These are phyloP conservation scores for Monosporascus cannonballus DNA, from an alignment of 2,329 filamentous ascomycete species.

Conservation along the genomic window DNA sequence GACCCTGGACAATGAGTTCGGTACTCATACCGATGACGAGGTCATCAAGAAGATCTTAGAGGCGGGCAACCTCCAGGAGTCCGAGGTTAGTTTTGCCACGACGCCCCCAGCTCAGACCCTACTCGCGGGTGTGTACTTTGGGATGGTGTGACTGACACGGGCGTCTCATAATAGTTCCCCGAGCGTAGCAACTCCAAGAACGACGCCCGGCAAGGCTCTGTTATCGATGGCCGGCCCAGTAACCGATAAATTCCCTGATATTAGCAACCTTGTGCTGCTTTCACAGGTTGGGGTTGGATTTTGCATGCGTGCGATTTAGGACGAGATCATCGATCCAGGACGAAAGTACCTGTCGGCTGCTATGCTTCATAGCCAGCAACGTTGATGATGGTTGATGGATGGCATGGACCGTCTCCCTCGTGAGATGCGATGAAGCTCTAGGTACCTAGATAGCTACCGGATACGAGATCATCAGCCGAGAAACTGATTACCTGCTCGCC, in stretches of 20 bases:
- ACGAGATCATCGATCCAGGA: not conserved
- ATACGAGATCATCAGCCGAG: not conserved
- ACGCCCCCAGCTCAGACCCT: not conserved
- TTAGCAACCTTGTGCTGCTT: not conserved
- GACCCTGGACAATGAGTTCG: conserved; percentile 79
- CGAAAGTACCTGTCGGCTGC: not conserved
- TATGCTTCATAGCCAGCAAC: not conserved
- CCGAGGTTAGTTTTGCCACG: conserved; percentile 35
- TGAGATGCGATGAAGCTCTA: not conserved
- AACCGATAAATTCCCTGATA: conserved; percentile 8
- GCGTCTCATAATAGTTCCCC: conserved; percentile 34
- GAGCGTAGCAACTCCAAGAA: conserved; percentile 48
- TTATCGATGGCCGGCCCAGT: conserved; percentile 34
- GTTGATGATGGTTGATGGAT: not conserved
- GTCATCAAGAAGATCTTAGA: conserved; percentile 77
- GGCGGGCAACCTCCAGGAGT: conserved; percentile 62
- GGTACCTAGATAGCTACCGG: not conserved
- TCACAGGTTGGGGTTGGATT: not conserved
- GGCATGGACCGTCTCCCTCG: not conserved
- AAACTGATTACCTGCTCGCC: not conserved
- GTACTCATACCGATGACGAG: conserved; percentile 71
- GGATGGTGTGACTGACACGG: conserved; percentile 1
- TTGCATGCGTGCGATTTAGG: not conserved
- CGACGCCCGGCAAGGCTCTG: conserved; percentile 39
- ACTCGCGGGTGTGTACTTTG: not conserved